Conservation (phyloP, 2,329 filamentous ascomycete genomes). For the Ceratocystis cacaofunesta region DNA sequence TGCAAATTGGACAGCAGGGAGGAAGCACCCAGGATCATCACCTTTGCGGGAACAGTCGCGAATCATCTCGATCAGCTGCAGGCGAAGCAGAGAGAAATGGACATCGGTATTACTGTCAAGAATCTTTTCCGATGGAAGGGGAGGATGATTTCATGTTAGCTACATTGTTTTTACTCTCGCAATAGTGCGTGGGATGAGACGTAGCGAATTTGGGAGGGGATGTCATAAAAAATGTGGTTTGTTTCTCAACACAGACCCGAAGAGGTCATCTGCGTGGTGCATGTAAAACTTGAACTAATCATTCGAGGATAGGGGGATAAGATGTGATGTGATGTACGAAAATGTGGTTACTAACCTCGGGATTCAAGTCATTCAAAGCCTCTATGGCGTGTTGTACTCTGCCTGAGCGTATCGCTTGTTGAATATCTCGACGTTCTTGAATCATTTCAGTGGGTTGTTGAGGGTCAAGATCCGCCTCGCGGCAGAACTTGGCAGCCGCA, state of each 20-base stretch:
- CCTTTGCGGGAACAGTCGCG: conserved; percentile 52
- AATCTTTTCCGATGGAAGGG: conserved; percentile 43
- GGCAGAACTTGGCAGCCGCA: conserved; percentile 83
- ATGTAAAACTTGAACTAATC: conserved; percentile 95
- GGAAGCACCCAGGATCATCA: conserved; percentile 47
- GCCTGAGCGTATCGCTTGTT: conserved; percentile 70
- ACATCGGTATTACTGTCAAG: conserved; percentile 68
- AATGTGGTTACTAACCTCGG: conserved; percentile 53
- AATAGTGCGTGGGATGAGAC: neutral
- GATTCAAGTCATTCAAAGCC: conserved; percentile 75
- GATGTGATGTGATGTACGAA: conserved; percentile 7
- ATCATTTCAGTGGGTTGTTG: conserved; percentile 61
- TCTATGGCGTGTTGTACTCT: conserved; percentile 76
- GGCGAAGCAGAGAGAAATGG: conserved; percentile 76
- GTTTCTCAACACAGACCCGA: conserved; percentile 81
- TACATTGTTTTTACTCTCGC: neutral
- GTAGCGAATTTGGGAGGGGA: neutral
- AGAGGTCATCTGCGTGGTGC: conserved; percentile 89
- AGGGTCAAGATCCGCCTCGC: conserved; percentile 74
- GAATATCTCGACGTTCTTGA: conserved; percentile 63
- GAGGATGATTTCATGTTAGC: conserved; percentile 1
- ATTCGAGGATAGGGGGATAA: conserved; percentile 38
- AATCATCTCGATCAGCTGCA: conserved; percentile 91
- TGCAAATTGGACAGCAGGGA: conserved; percentile 72
- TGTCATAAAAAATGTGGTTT: conserved; percentile 39